A percentile compares a stretch with the other conserved stretches of the same genome.
These are phyloP conservation scores for Rhododendron simsii DNA, from an alignment of 148 eudicot species.

Conservation along the genomic window DNA sequence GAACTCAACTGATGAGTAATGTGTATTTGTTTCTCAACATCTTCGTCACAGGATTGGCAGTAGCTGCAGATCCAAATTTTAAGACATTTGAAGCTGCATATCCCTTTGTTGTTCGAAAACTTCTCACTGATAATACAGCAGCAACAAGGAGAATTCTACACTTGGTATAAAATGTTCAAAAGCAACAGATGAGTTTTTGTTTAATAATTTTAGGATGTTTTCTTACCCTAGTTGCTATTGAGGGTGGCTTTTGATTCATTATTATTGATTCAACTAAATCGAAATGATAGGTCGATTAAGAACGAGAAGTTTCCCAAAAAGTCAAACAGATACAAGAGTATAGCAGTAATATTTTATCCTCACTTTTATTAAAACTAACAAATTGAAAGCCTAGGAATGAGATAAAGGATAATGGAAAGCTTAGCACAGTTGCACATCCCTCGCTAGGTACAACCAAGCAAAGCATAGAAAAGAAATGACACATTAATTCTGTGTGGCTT, in stretches of 20 bases:
- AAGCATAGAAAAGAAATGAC: background rate
- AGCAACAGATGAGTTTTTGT: background rate
- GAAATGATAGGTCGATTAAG: background rate
- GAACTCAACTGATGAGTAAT: slow-evolving; percentile 2
- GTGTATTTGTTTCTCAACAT: background rate
- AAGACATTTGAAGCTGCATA: slow-evolving; percentile 96
- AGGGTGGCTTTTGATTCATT: background rate
- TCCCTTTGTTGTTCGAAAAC: slow-evolving; percentile 88
- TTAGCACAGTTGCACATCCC: background rate
- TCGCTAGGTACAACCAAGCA: background rate
- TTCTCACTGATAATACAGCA: slow-evolving; percentile 85
- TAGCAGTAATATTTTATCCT: background rate
- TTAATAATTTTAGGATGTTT: slow-evolving; percentile 9
- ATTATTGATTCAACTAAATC: background rate
- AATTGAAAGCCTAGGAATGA: background rate
- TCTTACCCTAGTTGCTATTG: background rate
- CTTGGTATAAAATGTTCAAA: slow-evolving; percentile 41
- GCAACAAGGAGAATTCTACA: slow-evolving; percentile 71
- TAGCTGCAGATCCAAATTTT: slow-evolving; percentile 81
- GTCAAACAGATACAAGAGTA: background rate
- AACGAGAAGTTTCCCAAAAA: background rate
- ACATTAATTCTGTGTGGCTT: background rate
- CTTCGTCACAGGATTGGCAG: slow-evolving; percentile 64
- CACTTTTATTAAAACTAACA: background rate
- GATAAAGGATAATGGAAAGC: background rate